Evolutionary conservation across 345 rosid genomes (phyloP).

Genomic region (Microthlaspi erraticum): DNA sequence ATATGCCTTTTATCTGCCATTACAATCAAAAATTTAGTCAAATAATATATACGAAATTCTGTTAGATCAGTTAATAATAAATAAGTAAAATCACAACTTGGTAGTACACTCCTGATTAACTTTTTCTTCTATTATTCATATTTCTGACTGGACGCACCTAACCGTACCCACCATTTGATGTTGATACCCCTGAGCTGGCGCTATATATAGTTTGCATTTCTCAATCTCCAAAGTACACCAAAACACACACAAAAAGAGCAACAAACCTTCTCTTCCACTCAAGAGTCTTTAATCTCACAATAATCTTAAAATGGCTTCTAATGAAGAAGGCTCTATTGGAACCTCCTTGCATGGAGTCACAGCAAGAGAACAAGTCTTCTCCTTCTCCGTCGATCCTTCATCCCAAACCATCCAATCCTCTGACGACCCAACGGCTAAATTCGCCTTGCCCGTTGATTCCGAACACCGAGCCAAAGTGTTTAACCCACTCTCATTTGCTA

Average conservation of each 20-base stretch:
- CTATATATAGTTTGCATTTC: slow-evolving; percentile 33
- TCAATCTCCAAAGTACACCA: slow-evolving; percentile 32
- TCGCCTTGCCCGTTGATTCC: slow-evolving; percentile 72
- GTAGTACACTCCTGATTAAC: too few species aligned
- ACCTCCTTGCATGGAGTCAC: slow-evolving; percentile 77
- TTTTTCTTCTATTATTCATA: slow-evolving; percentile 18
- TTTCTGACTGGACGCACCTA: slow-evolving; percentile 20
- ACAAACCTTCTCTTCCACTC: neutral
- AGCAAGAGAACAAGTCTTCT: slow-evolving; percentile 63
- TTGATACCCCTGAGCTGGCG: slow-evolving; percentile 23
- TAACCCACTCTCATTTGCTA: slow-evolving; percentile 65
- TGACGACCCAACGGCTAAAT: slow-evolving; percentile 55
- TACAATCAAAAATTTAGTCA: slow-evolving; percentile 5
- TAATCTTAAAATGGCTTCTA: slow-evolving; percentile 42
- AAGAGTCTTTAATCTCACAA: neutral
- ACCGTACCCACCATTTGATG: slow-evolving; percentile 11
- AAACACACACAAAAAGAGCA: slow-evolving; percentile 26
- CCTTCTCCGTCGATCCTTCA: slow-evolving; percentile 53
- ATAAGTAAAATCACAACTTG: neutral
- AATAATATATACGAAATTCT: neutral
- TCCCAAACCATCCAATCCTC: slow-evolving; percentile 11
- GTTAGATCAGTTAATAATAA: neutral
- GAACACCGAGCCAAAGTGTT: slow-evolving; percentile 80
- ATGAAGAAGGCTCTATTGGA: slow-evolving; percentile 49
- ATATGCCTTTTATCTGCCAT: neutral